A percentile compares a stretch with the other conserved stretches of the same genome.
Conservation (phyloP, 2,329 filamentous ascomycete species). For the Microthyrium microscopicum region DNA sequence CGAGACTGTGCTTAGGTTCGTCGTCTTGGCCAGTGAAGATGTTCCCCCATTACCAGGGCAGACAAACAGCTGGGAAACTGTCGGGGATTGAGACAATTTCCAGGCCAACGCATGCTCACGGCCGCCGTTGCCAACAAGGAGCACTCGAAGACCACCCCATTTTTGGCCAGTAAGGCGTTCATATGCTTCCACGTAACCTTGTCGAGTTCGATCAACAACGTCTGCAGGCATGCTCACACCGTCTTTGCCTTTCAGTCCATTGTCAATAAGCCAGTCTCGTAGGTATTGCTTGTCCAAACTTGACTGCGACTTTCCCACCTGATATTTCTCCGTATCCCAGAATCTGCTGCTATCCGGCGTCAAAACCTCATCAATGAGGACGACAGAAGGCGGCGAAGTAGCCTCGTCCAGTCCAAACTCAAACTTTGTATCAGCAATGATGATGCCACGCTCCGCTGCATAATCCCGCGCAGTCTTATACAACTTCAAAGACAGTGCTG, state of each 20-base stretch:
- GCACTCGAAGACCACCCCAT: too few species aligned
- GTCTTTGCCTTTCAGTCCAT: conserved; percentile 59
- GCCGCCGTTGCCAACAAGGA: conserved; percentile 85
- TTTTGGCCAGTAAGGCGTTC: conserved; percentile 46
- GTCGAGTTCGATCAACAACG: conserved; percentile 49
- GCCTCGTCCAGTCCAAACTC: conserved; percentile 56
- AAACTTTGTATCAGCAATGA: conserved; percentile 65
- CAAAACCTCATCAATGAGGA: conserved; percentile 70
- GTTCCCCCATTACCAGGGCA: conserved; percentile 79
- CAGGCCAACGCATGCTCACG: conserved; percentile 89
- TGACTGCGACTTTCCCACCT: conserved; percentile 55
- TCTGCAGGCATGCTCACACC: conserved; percentile 58
- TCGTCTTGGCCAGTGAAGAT: conserved; percentile 49
- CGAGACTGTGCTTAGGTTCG: conserved; percentile 53
- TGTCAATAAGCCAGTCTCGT: conserved; percentile 61
- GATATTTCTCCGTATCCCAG: conserved; percentile 62
- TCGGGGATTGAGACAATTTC: conserved; percentile 73
- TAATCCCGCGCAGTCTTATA: conserved; percentile 45
- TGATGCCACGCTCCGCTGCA: conserved; percentile 49
- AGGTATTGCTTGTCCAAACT: conserved; percentile 71
- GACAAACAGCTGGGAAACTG: conserved; percentile 56
- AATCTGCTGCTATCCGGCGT: conserved; percentile 65
- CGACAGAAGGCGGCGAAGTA: conserved; percentile 36
- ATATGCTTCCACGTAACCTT: conserved; percentile 63
- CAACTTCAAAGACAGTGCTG: conserved; percentile 45